Conservation (phyloP, 169 alveolate genomes). For the Cryptosporidium meleagridis region DNA sequence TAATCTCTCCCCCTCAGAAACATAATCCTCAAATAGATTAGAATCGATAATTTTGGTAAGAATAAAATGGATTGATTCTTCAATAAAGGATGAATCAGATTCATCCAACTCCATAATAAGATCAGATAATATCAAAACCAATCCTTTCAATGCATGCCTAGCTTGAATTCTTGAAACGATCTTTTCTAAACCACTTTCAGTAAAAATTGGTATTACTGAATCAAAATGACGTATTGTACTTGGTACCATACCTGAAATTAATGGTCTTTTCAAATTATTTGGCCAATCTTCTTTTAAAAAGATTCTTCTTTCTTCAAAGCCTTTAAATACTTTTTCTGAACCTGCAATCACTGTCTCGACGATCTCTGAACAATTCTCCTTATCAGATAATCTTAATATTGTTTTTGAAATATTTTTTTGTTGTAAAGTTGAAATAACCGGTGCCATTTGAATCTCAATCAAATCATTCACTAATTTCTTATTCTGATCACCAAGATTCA, state of each 20-base stretch:
- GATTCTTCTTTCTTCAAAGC: neutral
- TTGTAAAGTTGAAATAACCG: slow-evolving; percentile 2
- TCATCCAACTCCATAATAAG: neutral
- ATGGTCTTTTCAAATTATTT: neutral
- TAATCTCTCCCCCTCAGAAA: neutral
- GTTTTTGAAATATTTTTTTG: slow-evolving; percentile 35
- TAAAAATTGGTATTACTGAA: neutral
- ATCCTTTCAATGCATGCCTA: slow-evolving; percentile 48
- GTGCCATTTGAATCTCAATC: slow-evolving; percentile 6
- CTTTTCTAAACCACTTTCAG: neutral
- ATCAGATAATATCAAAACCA: slow-evolving; percentile 10
- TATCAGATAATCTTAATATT: neutral
- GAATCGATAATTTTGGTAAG: slow-evolving; percentile 46
- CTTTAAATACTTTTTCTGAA: neutral
- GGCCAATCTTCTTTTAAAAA: slow-evolving; percentile 43
- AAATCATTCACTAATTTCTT: neutral
- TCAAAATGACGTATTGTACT: slow-evolving; percentile 17
- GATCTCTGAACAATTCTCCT: neutral
- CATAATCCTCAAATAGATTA: neutral
- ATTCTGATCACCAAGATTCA: neutral
- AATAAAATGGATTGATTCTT: slow-evolving; percentile 2
- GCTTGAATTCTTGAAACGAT: slow-evolving; percentile 36
- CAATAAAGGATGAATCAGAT: neutral
- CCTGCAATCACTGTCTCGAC: neutral
- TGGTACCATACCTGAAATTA: slow-evolving; percentile 36